These are phyloP conservation scores for Trichoderma pleuroti DNA, from an alignment of 2,329 filamentous ascomycete genomes.

Conservation along the genomic window DNA sequence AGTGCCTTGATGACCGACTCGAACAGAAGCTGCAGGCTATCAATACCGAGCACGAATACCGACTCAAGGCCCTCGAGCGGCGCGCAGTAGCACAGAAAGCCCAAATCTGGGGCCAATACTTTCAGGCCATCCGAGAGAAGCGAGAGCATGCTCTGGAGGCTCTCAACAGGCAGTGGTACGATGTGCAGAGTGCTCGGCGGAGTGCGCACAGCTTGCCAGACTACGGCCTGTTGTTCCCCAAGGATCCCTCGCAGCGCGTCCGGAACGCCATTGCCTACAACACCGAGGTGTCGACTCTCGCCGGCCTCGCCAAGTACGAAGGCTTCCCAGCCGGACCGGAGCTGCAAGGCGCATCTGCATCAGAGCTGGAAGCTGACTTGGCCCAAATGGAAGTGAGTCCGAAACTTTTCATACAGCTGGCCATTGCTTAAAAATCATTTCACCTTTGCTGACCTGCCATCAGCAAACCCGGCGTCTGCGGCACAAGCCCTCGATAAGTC, in stretches of 20 bases:
- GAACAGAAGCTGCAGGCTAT: slow-evolving; percentile 77
- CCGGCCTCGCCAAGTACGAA: slow-evolving; percentile 89
- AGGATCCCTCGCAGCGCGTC: slow-evolving; percentile 71
- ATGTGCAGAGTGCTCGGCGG: slow-evolving; percentile 84
- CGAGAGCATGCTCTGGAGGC: slow-evolving; percentile 76
- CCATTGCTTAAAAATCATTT: background rate
- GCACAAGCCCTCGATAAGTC: slow-evolving; percentile 37
- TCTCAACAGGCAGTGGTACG: slow-evolving; percentile 86
- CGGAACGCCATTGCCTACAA: slow-evolving; percentile 89
- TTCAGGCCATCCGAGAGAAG: slow-evolving; percentile 78
- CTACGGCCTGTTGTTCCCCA: slow-evolving; percentile 77
- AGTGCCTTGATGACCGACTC: slow-evolving; percentile 77
- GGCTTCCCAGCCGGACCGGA: slow-evolving; percentile 94
- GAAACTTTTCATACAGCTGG: background rate
- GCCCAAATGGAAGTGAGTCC: slow-evolving; percentile 74
- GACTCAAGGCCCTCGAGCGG: slow-evolving; percentile 67
- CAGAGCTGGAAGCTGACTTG: slow-evolving; percentile 82
- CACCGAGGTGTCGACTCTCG: slow-evolving; percentile 85
- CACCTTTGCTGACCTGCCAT: slow-evolving; percentile 21
- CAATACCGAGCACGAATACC: slow-evolving; percentile 68
- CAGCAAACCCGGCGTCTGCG: slow-evolving; percentile 36
- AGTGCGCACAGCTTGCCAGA: slow-evolving; percentile 77
- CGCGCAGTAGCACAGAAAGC: slow-evolving; percentile 77
- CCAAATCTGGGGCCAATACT: slow-evolving; percentile 86
- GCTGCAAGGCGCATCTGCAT: slow-evolving; percentile 66